Conservation (phyloP, 2,329 filamentous ascomycete genomes). For the Pezicula radicicola region DNA sequence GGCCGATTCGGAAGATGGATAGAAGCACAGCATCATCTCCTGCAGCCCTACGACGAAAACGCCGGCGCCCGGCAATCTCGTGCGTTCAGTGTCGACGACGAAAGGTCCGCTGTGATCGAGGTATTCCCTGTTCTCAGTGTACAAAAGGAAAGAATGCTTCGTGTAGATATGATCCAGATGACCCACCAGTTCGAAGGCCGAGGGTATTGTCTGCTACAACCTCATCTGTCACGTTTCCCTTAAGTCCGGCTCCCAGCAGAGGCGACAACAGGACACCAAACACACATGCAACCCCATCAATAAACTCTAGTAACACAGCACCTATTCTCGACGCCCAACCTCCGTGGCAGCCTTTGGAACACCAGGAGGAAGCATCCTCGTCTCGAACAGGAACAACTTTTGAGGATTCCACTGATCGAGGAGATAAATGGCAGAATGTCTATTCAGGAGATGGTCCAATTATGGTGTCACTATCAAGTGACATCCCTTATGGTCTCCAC, state of each 20-base stretch:
- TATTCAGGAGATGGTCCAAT: background rate
- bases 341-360: background rate
- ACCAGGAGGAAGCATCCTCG: background rate
- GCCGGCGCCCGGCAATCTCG: conserved; percentile 32
- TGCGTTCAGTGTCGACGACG: conserved; percentile 40
- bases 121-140: conserved; percentile 37
- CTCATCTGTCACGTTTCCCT: conserved; percentile 2
- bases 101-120: conserved; percentile 43
- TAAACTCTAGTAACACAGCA: background rate
- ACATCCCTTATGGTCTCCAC: background rate
- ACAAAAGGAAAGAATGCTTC: conserved; percentile 23
- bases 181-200: conserved; percentile 3
- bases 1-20: background rate
- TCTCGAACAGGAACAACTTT: background rate
- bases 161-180: conserved; percentile 28
- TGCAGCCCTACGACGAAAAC: conserved; percentile 16
- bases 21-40: background rate
- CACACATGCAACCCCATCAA: background rate
- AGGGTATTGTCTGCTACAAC: background rate
- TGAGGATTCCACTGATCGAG: background rate
- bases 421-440: background rate
- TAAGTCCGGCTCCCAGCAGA: background rate
- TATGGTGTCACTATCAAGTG: background rate
- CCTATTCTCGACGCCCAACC: background rate
- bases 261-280: background rate